Conservation (phyloP, 352 stramenopile genomes). For the Globisporangium ultimum region DNA sequence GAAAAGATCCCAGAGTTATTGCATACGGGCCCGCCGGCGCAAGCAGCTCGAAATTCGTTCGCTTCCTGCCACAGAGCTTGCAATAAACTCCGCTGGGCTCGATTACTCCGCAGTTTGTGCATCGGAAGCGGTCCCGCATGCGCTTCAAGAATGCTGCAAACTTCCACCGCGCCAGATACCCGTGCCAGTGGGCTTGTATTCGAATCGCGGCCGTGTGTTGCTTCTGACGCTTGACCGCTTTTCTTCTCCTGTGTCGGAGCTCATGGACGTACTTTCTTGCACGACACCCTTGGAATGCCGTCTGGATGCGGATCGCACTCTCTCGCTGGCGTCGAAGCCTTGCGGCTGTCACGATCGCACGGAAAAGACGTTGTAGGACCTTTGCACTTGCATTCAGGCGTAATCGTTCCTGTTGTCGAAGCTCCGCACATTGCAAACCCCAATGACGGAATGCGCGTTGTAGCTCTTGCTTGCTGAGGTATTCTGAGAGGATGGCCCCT, state of each 20-base stretch:
- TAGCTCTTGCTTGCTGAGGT: neutral
- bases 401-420: neutral
- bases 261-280: neutral
- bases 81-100: conserved; percentile 60
- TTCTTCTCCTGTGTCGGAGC: neutral
- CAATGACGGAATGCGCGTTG: neutral
- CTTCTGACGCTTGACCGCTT: neutral
- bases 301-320: conserved; percentile 15
- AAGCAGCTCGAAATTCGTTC: conserved; percentile 26
- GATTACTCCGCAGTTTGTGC: conserved; percentile 51
- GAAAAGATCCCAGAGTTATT: too few relatives aligned
- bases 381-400: neutral
- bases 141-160: conserved; percentile 22
- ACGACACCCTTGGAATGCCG: conserved; percentile 7
- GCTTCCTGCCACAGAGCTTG: conserved; percentile 57
- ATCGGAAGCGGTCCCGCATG: conserved; percentile 48
- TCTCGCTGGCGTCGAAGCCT: neutral
- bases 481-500: neutral
- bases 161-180: conserved; percentile 16
- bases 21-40: too few relatives aligned
- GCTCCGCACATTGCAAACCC: neutral
- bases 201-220: conserved; percentile 12
- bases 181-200: conserved; percentile 29
- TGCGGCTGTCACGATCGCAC: neutral
- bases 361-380: conserved; percentile 16